Evolutionary conservation across 148 eudicot genomes (phyloP).

Genomic region (Chenopodium album): DNA sequence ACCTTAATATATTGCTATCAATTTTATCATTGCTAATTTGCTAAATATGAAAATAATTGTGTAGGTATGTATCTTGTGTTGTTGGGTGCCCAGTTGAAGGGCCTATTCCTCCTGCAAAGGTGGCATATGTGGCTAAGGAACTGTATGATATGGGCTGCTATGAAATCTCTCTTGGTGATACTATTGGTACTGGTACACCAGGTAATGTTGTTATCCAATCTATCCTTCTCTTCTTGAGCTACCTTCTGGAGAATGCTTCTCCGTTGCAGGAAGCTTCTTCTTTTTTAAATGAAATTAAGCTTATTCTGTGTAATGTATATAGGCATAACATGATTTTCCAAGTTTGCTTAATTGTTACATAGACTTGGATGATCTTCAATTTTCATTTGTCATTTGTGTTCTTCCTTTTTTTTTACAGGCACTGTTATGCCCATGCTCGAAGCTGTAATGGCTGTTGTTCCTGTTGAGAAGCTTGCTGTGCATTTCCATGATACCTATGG

Average conservation of each 20-base stretch:
- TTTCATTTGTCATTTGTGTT: neutral
- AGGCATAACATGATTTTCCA: neutral
- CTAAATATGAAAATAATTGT: constrained; percentile 5
- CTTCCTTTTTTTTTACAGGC: constrained; percentile 35
- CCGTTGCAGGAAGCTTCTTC: neutral
- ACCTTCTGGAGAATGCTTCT: neutral
- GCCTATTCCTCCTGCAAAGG: constrained; percentile 68
- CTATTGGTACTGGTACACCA: constrained; percentile 84
- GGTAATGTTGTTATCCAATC: constrained; percentile 44
- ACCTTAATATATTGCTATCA: neutral
- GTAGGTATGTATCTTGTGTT: constrained; percentile 87
- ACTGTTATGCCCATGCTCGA: constrained; percentile 65
- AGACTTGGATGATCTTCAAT: neutral
- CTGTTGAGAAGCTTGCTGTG: constrained; percentile 59
- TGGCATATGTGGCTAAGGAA: constrained; percentile 87
- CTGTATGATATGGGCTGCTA: constrained; percentile 93
- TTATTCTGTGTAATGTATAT: neutral
- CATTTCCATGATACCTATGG: constrained; percentile 79
- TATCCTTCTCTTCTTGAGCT: constrained; percentile 7
- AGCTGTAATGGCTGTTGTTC: constrained; percentile 60
- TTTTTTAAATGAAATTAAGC: neutral
- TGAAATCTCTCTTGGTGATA: constrained; percentile 92
- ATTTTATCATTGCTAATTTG: neutral
- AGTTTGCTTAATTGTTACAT: neutral
- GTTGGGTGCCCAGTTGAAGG: constrained; percentile 98